Evolutionary conservation across 2,329 filamentous ascomycete species (phyloP).

Genomic region (Aspergillus sojae): DNA sequence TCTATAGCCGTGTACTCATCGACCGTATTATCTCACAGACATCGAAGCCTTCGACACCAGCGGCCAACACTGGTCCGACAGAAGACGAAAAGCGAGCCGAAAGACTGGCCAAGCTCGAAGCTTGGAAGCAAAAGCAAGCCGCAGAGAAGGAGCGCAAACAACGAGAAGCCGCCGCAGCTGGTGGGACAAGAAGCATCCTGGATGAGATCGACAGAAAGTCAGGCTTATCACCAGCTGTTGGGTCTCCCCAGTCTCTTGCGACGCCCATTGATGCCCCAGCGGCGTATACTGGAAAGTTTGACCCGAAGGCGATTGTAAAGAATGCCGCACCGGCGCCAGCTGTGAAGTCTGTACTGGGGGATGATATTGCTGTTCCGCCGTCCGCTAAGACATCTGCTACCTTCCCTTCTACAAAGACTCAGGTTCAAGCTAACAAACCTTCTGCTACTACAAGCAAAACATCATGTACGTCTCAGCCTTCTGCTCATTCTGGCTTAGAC

Average conservation of each 20-base stretch:
- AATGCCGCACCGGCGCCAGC: slow-evolving; percentile 67
- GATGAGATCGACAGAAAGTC: slow-evolving; percentile 75
- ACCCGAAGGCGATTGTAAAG: slow-evolving; percentile 83
- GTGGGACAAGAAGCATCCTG: slow-evolving; percentile 67
- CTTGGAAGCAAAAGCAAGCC: slow-evolving; percentile 86
- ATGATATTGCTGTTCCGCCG: slow-evolving; percentile 56
- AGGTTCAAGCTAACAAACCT: slow-evolving; percentile 48
- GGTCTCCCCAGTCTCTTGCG: slow-evolving; percentile 56
- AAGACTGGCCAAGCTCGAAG: slow-evolving; percentile 77
- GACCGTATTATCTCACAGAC: slow-evolving; percentile 40
- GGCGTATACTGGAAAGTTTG: slow-evolving; percentile 77
- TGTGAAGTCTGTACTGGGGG: slow-evolving; percentile 58
- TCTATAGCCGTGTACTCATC: neutral
- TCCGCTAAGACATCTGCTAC: slow-evolving; percentile 49
- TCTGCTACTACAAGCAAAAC: slow-evolving; percentile 44
- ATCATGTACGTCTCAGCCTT: slow-evolving; percentile 39
- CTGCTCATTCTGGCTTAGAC: neutral
- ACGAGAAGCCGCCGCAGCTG: slow-evolving; percentile 64
- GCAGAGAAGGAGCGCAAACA: slow-evolving; percentile 74
- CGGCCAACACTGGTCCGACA: slow-evolving; percentile 53
- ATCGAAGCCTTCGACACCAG: slow-evolving; percentile 54
- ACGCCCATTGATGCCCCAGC: slow-evolving; percentile 54
- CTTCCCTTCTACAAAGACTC: slow-evolving; percentile 39
- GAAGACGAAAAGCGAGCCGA: slow-evolving; percentile 80
- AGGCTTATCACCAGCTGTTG: slow-evolving; percentile 55